Evolutionary conservation across 441 rosid genomes (phyloP).

Genomic region (Arabidopsis lyrata): DNA sequence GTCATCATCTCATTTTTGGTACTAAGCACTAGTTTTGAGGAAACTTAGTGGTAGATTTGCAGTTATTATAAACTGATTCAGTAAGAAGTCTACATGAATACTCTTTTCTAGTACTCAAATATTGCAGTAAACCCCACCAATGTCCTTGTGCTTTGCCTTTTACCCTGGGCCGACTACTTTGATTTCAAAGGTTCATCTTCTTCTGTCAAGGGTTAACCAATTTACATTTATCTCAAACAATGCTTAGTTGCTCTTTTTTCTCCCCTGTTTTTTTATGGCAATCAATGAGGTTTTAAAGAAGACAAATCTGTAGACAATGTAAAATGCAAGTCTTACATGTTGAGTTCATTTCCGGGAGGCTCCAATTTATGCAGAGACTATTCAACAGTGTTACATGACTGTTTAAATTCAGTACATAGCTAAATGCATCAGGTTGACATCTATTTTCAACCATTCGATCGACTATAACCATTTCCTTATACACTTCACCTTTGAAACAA

Average conservation of each 20-base stretch:
- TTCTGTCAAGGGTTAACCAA: neutral
- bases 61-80: neutral
- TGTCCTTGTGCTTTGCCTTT: neutral
- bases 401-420: too few species aligned
- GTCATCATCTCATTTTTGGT: neutral
- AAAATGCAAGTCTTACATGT: too few species aligned
- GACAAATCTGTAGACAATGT: too few species aligned
- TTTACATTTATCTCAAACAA: neutral
- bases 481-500: too few species aligned
- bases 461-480: too few species aligned
- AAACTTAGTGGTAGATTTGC: neutral
- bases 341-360: neutral
- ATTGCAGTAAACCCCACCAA: slow-evolving; percentile 30
- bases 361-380: neutral
- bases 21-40: neutral
- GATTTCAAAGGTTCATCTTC: neutral
- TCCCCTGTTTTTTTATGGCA: too few species aligned
- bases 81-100: neutral
- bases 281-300: too few species aligned
- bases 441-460: too few species aligned
- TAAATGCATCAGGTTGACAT: too few species aligned
- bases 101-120: neutral
- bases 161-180: neutral
- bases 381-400: too few species aligned
- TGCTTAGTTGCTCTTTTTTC: neutral